Evolutionary conservation across 2,329 filamentous ascomycete genomes (phyloP).

Genomic region (Canariomyces notabilis): DNA sequence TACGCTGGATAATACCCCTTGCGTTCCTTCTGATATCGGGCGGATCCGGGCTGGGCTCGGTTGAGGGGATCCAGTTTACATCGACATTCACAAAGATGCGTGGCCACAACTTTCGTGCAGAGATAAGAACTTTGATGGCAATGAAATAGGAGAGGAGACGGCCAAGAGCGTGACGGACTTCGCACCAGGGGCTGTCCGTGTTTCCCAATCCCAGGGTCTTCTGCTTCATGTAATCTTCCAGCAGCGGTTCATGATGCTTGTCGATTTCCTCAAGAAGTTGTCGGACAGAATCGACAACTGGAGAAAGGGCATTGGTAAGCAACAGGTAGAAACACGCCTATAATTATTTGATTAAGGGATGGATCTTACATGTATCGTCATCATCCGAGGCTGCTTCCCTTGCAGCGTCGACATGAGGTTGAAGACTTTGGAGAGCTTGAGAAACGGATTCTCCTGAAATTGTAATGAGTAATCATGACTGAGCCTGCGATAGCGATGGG

Average conservation of each 20-base stretch:
- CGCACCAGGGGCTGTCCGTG: constrained; percentile 24
- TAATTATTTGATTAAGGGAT: not conserved
- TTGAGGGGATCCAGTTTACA: constrained; percentile 28
- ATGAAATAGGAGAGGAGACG: constrained; percentile 28
- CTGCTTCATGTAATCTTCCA: constrained; percentile 16
- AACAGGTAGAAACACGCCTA: not conserved
- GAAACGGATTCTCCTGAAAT: not conserved
- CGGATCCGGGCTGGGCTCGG: not conserved
- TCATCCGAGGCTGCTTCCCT: not conserved
- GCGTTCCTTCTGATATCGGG: constrained; percentile 13
- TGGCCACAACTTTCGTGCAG: constrained; percentile 26
- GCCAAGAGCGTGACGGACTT: constrained; percentile 26
- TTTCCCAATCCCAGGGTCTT: constrained; percentile 10
- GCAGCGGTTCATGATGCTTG: not conserved
- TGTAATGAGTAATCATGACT: too few species aligned
- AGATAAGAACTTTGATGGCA: constrained; percentile 23
- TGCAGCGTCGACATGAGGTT: constrained; percentile 5
- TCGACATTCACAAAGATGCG: constrained; percentile 30
- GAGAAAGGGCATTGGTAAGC: not conserved
- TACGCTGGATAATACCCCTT: constrained; percentile 18
- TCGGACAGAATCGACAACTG: constrained; percentile 7
- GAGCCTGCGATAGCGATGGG: too few species aligned
- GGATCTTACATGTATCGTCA: constrained; percentile 7
- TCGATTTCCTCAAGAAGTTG: constrained; percentile 12
- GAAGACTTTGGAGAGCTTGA: not conserved